These are phyloP conservation scores for Calonectria pteridis DNA, from an alignment of 2,329 filamentous ascomycete species.

Conservation along the genomic window DNA sequence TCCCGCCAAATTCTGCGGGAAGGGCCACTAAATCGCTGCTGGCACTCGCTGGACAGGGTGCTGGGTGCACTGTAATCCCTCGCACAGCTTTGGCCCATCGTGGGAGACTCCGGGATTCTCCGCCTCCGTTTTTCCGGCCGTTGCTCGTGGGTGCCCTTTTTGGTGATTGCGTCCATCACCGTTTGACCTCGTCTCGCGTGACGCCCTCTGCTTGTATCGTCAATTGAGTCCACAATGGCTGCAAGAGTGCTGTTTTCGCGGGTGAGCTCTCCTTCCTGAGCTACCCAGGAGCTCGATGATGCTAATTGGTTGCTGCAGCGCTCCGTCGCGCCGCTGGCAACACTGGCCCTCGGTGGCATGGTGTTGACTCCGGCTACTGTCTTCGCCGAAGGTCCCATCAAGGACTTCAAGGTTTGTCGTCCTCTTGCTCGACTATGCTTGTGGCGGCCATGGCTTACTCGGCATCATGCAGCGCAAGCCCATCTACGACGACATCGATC, in stretches of 20 bases:
- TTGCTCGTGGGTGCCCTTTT: slow-evolving; percentile 34
- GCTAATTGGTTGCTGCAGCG: slow-evolving; percentile 56
- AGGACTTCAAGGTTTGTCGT: slow-evolving; percentile 47
- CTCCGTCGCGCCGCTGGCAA: slow-evolving; percentile 66
- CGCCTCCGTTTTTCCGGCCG: slow-evolving; percentile 46
- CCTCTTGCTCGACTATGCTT: not conserved
- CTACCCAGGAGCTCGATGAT: slow-evolving; percentile 32
- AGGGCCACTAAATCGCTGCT: slow-evolving; percentile 4
- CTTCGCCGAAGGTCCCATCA: slow-evolving; percentile 63
- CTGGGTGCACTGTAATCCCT: not conserved
- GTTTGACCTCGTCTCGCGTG: slow-evolving; percentile 43
- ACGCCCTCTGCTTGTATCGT: slow-evolving; percentile 43
- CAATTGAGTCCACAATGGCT: slow-evolving; percentile 69
- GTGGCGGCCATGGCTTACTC: slow-evolving; percentile 2
- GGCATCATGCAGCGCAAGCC: slow-evolving; percentile 66
- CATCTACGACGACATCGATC: slow-evolving; percentile 82
- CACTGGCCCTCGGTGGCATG: slow-evolving; percentile 62
- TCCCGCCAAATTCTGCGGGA: not conserved
- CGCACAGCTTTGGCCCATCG: slow-evolving; percentile 34
- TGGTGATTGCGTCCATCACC: slow-evolving; percentile 35
- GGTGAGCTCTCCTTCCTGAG: slow-evolving; percentile 53
- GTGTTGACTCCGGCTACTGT: slow-evolving; percentile 61
- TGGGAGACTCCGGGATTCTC: slow-evolving; percentile 42
- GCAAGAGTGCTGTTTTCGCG: slow-evolving; percentile 70
- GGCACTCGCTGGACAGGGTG: not conserved